Evolutionary conservation across 2,329 filamentous ascomycete genomes (phyloP), one percentile per base, ranked within the genome.

Genomic region (Cladosporium sp.): DNA sequence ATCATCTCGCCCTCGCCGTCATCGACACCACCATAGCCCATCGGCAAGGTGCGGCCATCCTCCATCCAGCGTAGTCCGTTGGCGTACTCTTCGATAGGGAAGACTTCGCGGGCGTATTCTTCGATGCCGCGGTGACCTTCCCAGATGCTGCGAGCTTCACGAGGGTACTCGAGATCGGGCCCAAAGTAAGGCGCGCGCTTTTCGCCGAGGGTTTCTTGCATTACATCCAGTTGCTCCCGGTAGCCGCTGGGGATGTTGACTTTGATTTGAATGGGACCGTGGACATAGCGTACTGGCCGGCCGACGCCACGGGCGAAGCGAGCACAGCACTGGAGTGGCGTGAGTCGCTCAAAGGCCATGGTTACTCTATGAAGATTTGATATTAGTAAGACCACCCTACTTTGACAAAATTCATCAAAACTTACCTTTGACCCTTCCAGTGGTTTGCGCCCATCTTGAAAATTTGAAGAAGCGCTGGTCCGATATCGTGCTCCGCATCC

Each of bases 31-130:
- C 57, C 64, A 8, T 36, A 49, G 3, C 51, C 64, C 36, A 57
- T 21, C 8, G 51, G 34, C 61, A 57, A 12, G 6, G 41, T 57
- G 12, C 64, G 57, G 1, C 64, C 64, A 14, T 85, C 83, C 68
- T 82, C 80, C 94, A 97, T 98, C 95, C 95, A 99, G 18, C 90
- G 92, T 74, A 95, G 81, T 5, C 94, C 94, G 76, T 98, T 98
- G 36, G 93, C 92, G 72, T 93, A 90, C 80, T 99, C 95, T 78
- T 99, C 95, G 14, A 97, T 85, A 0, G 92, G 92, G 74, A 98
- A 98, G 32, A 96, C 93, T 77, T 98, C 95, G 59, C 91, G 86
- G 1, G 94, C 94, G 77, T 98, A 99, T 79, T 98, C 95, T 76
- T 97, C 93, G 71, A 98, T 86, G 34, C 92, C 91, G 64, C 95